Conservation (phyloP, 495 filamentous ascomycete species). For the Geopyxis carbonaria region DNA sequence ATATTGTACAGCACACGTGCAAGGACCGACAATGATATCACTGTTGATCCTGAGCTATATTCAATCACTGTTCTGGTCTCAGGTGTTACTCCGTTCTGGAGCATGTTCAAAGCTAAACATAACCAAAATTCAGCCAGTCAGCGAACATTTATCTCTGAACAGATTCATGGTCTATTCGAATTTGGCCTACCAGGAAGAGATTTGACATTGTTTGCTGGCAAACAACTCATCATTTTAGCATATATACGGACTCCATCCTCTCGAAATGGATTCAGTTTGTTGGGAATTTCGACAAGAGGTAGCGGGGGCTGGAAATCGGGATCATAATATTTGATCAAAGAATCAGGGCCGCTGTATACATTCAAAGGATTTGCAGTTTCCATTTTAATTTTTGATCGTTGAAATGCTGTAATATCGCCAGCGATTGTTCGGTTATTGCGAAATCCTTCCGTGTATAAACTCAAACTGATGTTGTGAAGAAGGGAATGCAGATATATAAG, state of each 20-base stretch:
- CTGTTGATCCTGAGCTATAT: constrained; percentile 45
- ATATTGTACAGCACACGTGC: constrained; percentile 37
- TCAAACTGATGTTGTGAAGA: too few relatives aligned
- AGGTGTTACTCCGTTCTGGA: constrained; percentile 31
- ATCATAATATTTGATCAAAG: constrained; percentile 40
- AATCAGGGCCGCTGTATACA: constrained; percentile 38
- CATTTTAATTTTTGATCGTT: constrained; percentile 21
- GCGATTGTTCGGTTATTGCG: too few relatives aligned
- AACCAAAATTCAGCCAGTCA: not conserved
- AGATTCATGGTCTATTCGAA: not conserved
- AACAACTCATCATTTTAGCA: constrained; percentile 46
- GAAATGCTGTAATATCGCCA: constrained; percentile 2
- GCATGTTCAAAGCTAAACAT: constrained; percentile 37
- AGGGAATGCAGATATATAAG: too few relatives aligned
- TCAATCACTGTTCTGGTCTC: constrained; percentile 39
- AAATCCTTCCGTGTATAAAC: too few relatives aligned
- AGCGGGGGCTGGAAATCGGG: constrained; percentile 39
- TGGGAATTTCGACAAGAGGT: constrained; percentile 43
- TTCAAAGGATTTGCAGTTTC: constrained; percentile 32
- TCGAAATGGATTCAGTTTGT: constrained; percentile 37
- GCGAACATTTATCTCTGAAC: not conserved
- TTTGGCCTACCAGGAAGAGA: constrained; percentile 38
- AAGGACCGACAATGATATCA: constrained; percentile 42
- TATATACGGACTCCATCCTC: constrained; percentile 44
- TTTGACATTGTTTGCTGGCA: constrained; percentile 48